Evolutionary conservation across 257 asterid genomes (phyloP), one percentile per base, ranked within the genome.

Genomic region (Gentiana dahurica): DNA sequence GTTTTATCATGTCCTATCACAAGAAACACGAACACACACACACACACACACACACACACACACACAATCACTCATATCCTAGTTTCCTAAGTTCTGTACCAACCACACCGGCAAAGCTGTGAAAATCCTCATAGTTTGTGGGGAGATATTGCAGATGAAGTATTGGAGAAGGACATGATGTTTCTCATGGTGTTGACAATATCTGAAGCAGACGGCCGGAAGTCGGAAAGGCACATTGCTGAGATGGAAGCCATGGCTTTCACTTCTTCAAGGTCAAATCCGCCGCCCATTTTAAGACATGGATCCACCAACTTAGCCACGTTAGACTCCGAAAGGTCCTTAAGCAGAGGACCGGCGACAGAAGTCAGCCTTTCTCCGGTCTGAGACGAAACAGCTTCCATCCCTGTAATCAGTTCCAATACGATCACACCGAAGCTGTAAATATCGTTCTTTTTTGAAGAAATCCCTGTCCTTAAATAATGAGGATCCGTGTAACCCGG

Each of bases 401-500:
- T 44, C 49, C 96, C 96, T 0, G 94, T 81, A 5, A 87, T 71
- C 52, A 87, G 75, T 54, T 87, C 94, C 73, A 84, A 50, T 6
- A 84, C 24, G 4, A 81, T 50, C 4, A 81, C 80, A 6, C 94
- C 96, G 1, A 74, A 87, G 64, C 92, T 78, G 59, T 79, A 87
- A 0, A 84, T 64, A 5, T 84, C 96, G 6, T 87, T 87, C 73
- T 80, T 76, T 36, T 78, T 78, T 5, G 96, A 81, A 7, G 81
- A 79, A 5, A 84, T 65, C 53, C 94, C 94, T 0, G 89, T 81
- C 57, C 77, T 64, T 32, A 87, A 64, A 35, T 84, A 87, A 51
- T 75, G 80, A 33, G 92, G 96, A 65, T 87, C 94, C 8, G 82
- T 69, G 67, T 87, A 87, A 1, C 96, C 94, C 2, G 89, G 96